phyloP scores from a whole-genome alignment of 257 asterid genomes.

The Thymus mandschuricus region DNA sequence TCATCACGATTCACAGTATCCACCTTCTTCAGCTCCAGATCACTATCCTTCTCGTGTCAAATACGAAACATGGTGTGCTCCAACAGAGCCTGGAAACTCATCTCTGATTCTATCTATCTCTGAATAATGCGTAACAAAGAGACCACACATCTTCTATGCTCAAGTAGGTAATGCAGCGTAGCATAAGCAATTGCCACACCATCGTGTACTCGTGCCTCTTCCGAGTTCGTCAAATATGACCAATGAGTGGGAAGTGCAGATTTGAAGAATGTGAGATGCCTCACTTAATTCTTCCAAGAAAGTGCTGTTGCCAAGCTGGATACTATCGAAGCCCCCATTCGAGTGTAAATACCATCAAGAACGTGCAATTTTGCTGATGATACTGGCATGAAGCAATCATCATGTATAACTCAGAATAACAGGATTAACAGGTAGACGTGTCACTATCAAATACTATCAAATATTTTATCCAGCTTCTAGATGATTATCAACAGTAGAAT shows the following conservation, averaged over 20 bases:
- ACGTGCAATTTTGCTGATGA: conserved; percentile 85
- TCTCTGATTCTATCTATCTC: conserved; percentile 67
- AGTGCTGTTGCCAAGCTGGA: conserved; percentile 89
- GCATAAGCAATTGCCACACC: conserved; percentile 98
- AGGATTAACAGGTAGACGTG: not conserved
- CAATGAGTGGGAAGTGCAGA: conserved; percentile 76
- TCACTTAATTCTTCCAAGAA: conserved; percentile 91
- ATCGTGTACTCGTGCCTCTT: conserved; percentile 98
- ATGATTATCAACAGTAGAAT: no score
- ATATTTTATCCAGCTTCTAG: no score
- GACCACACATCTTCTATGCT: conserved; percentile 66
- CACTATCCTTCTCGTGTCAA: conserved; percentile 49
- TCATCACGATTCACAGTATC: conserved; percentile 46
- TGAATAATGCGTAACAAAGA: conserved; percentile 95
- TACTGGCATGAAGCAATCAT: conserved; percentile 94
- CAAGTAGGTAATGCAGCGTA: conserved; percentile 70
- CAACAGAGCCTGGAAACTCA: conserved; percentile 75
- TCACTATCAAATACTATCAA: no score
- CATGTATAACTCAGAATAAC: conserved; percentile 45
- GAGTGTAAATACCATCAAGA: conserved; percentile 77
- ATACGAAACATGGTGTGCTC: conserved; percentile 81
- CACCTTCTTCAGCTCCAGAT: conserved; percentile 32
- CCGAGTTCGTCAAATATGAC: conserved; percentile 98
- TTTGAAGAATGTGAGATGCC: conserved; percentile 72
- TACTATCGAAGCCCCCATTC: conserved; percentile 98